These are phyloP conservation scores for Takashimella tepidaria DNA, from an alignment of 1,284 basidiomycete species.

Conservation along the genomic window DNA sequence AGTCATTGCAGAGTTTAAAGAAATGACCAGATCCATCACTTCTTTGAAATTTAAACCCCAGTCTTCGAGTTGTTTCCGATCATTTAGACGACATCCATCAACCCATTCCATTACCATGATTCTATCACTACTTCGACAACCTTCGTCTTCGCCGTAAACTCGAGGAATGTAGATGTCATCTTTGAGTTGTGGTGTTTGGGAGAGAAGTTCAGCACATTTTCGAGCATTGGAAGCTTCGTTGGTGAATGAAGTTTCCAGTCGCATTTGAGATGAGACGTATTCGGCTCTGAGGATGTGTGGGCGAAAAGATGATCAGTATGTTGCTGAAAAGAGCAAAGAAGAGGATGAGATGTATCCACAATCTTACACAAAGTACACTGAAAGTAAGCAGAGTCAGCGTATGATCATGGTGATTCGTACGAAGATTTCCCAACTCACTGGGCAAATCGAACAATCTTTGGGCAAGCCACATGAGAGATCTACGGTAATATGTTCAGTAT, in stretches of 20 bases:
- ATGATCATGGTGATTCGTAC: too few relatives aligned
- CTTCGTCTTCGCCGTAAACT: constrained; percentile 65
- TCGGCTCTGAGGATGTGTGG: constrained; percentile 49
- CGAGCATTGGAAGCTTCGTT: constrained; percentile 55
- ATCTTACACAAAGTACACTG: constrained; percentile 45
- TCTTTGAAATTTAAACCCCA: constrained; percentile 52
- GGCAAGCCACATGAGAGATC: constrained; percentile 40
- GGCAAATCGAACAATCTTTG: constrained; percentile 47
- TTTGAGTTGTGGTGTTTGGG: constrained; percentile 56
- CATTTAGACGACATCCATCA: constrained; percentile 63
- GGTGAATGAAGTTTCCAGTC: constrained; percentile 72
- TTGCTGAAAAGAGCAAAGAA: not conserved
- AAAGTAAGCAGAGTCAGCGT: constrained; percentile 8
- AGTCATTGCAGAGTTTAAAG: constrained; percentile 76
- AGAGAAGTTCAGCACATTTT: constrained; percentile 40
- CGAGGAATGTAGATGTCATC: constrained; percentile 72
- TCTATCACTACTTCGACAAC: constrained; percentile 54
- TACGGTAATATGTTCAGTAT: constrained; percentile 13
- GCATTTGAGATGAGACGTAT: constrained; percentile 73
- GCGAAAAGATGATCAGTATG: not conserved
- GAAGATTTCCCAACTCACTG: constrained; percentile 22
- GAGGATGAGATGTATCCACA: too few relatives aligned
- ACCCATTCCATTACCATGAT: constrained; percentile 82
- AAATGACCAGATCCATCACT: constrained; percentile 47
- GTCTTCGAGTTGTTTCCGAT: constrained; percentile 51